Percentiles rank a stretch among this genome's conserved stretches.
Conservation (phyloP, 2,329 filamentous ascomycete genomes). For the Zarea fungicola region DNA sequence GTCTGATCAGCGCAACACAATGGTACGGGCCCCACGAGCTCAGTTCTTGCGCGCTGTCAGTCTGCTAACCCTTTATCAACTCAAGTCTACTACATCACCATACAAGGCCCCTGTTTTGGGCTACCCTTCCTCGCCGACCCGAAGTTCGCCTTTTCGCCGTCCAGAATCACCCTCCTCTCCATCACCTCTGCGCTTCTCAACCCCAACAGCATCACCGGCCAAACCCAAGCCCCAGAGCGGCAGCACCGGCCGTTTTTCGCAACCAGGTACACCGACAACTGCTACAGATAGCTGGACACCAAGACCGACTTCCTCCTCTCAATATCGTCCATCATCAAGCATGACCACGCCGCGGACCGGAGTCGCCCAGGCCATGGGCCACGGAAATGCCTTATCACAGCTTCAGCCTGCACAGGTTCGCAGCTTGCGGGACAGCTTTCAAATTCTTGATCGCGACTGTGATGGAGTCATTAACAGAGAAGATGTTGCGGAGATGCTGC, state of each 20-base stretch:
- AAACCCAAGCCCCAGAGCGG: conserved; percentile 29
- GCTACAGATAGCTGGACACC: conserved; percentile 35
- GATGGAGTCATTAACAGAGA: conserved; percentile 77
- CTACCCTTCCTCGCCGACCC: conserved; percentile 57
- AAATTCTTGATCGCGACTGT: conserved; percentile 85
- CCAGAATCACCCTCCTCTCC: conserved; percentile 61
- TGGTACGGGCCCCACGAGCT: conserved; percentile 6
- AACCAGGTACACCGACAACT: conserved; percentile 37
- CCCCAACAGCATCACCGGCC: conserved; percentile 57
- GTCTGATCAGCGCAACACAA: conserved; percentile 10
- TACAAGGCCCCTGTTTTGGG: conserved; percentile 70
- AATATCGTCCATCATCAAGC: not conserved
- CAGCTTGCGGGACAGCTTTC: conserved; percentile 86
- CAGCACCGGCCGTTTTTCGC: conserved; percentile 29
- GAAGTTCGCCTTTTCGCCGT: conserved; percentile 60
- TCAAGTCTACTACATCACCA: conserved; percentile 47
- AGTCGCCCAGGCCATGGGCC: conserved; percentile 32
- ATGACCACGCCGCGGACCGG: conserved; percentile 35
- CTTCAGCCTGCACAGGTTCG: conserved; percentile 78
- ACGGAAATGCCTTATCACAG: conserved; percentile 59
- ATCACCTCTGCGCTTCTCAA: conserved; percentile 58
- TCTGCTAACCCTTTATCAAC: conserved; percentile 21
- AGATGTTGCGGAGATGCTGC: conserved; percentile 82
- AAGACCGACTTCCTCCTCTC: conserved; percentile 14
- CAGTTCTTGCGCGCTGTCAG: not conserved